A percentile compares a stretch with the other conserved stretches of the same genome.
Conservation (phyloP, 2,329 filamentous ascomycete species). For the Lasiodiplodia citricola region DNA sequence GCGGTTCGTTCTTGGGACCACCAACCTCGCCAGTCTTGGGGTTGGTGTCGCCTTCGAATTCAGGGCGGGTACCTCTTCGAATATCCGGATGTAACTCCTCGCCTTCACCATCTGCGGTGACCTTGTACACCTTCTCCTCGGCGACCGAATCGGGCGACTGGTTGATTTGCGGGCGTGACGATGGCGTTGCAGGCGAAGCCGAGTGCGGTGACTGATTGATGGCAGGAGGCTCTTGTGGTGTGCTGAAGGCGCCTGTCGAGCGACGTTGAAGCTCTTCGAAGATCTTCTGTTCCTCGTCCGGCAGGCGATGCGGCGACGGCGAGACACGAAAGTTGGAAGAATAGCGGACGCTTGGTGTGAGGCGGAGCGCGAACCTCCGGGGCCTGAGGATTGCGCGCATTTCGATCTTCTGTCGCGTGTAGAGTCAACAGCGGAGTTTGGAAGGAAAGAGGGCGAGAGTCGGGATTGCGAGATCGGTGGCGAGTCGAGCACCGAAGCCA, state of each 20-base stretch:
- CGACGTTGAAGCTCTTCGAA: constrained; percentile 84
- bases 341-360: constrained; percentile 18
- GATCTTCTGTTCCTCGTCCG: constrained; percentile 85
- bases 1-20: constrained; percentile 94
- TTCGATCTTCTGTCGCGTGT: background rate
- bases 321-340: constrained; percentile 42
- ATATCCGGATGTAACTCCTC: constrained; percentile 74
- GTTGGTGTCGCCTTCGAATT: constrained; percentile 92
- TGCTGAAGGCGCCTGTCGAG: constrained; percentile 79
- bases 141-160: constrained; percentile 38
- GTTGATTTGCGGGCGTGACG: constrained; percentile 38
- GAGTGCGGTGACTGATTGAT: constrained; percentile 36
- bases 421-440: too few relatives aligned
- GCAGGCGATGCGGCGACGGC: constrained; percentile 83
- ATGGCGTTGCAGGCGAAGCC: constrained; percentile 35
- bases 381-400: constrained; percentile 19
- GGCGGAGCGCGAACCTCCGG: background rate
- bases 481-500: constrained; percentile 14
- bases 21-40: constrained; percentile 95
- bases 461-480: constrained; percentile 17
- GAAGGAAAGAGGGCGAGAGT: background rate
- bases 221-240: constrained; percentile 55
- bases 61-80: constrained; percentile 77
- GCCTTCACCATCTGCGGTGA: constrained; percentile 63
- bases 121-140: constrained; percentile 44